phyloP scores from a whole-genome alignment of 2,329 filamentous ascomycete genomes.

The Fusarium sarcochroum region DNA sequence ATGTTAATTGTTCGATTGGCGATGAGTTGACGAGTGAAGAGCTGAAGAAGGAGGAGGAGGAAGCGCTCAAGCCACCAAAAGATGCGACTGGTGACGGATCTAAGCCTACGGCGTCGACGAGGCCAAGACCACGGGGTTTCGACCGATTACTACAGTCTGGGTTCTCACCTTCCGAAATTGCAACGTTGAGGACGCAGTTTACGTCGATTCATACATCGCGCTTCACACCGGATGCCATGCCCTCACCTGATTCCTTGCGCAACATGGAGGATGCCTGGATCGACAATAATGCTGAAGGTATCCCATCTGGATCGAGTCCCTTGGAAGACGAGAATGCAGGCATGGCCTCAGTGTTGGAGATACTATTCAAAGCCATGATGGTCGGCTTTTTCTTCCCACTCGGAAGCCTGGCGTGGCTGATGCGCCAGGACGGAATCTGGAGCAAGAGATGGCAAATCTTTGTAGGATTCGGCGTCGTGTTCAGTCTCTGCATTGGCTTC shows the following conservation, averaged over 20 bases:
- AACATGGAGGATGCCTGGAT: constrained; percentile 92
- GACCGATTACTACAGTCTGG: constrained; percentile 86
- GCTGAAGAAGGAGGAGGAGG: constrained; percentile 75
- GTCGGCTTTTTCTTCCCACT: constrained; percentile 97
- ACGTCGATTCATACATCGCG: constrained; percentile 84
- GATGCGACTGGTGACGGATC: constrained; percentile 65
- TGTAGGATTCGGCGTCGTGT: constrained; percentile 84
- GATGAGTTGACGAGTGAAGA: constrained; percentile 78
- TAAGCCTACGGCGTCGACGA: constrained; percentile 46
- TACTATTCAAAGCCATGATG: constrained; percentile 88
- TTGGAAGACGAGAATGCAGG: constrained; percentile 65
- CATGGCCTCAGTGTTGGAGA: constrained; percentile 75
- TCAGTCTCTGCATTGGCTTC: constrained; percentile 83
- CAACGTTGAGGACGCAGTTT: constrained; percentile 89
- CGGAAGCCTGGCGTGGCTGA: constrained; percentile 86
- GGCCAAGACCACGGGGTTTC: constrained; percentile 76
- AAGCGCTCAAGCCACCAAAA: constrained; percentile 54
- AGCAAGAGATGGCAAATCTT: constrained; percentile 87
- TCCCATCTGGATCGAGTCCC: constrained; percentile 56
- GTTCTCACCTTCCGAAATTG: constrained; percentile 86
- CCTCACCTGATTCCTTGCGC: constrained; percentile 80
- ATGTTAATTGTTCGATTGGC: constrained; percentile 94
- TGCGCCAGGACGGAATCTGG: constrained; percentile 90
- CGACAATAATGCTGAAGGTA: constrained; percentile 71
- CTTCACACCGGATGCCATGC: constrained; percentile 91